Conservation (phyloP, 1,284 basidiomycete species). For the Cutaneotrichosporon sp. region DNA sequence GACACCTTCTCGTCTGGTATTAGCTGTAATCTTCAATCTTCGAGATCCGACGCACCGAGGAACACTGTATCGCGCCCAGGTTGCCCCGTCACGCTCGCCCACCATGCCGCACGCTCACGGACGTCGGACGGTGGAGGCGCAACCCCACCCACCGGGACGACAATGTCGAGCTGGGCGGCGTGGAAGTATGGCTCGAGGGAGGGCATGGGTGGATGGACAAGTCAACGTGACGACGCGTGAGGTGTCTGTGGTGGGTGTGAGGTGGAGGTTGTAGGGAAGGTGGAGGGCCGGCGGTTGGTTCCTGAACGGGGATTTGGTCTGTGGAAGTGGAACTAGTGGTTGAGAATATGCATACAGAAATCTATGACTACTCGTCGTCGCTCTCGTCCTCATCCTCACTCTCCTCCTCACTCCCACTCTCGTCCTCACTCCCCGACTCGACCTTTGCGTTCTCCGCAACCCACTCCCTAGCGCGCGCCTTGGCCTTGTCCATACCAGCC, state of each 20-base stretch:
- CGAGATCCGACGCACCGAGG: constrained; percentile 61
- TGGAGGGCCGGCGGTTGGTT: no score
- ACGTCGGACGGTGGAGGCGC: constrained; percentile 18
- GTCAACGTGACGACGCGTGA: neutral
- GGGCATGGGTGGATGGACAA: neutral
- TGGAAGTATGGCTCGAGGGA: neutral
- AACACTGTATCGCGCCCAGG: constrained; percentile 56
- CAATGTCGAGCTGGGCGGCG: constrained; percentile 56
- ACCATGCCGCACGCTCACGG: constrained; percentile 59
- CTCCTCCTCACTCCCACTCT: constrained; percentile 26
- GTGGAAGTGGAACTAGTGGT: no score
- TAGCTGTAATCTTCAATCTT: neutral
- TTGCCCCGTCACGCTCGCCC: constrained; percentile 55
- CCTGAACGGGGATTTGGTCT: no score
- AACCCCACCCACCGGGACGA: constrained; percentile 56
- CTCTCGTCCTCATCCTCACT: constrained; percentile 18
- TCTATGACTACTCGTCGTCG: constrained; percentile 9
- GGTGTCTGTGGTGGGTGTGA: no score
- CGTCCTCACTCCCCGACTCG: constrained; percentile 14
- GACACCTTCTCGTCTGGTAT: constrained; percentile 68
- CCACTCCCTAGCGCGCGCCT: constrained; percentile 86
- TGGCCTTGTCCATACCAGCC: constrained; percentile 75
- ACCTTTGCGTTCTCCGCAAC: constrained; percentile 42
- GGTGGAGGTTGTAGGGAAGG: no score
- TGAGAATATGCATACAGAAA: constrained; percentile 1